phyloP scores from a whole-genome alignment of 2,329 filamentous ascomycete genomes.

The Penicillium brasilianum region DNA sequence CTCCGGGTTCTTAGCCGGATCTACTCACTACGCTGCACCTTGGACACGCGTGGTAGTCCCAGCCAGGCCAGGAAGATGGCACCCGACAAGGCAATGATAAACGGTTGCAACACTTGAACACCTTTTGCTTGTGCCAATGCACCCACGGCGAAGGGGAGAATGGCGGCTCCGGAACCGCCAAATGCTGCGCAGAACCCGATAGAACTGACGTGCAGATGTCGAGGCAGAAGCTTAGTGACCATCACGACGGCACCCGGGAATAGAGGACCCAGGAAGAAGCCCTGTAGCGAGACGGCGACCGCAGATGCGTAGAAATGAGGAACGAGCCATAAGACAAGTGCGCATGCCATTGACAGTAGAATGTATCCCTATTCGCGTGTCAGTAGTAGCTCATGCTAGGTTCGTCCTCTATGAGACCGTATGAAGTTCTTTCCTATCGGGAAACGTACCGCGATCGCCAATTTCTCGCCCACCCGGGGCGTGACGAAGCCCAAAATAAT shows the following conservation, averaged over 20 bases:
- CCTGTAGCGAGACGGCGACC: slow-evolving; percentile 71
- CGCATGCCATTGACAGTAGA: slow-evolving; percentile 63
- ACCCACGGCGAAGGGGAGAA: slow-evolving; percentile 53
- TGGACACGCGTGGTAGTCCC: slow-evolving; percentile 36
- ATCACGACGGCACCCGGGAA: slow-evolving; percentile 77
- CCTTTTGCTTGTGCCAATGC: slow-evolving; percentile 60
- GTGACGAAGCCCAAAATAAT: slow-evolving; percentile 78
- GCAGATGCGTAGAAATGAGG: slow-evolving; percentile 76
- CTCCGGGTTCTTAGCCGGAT: background rate
- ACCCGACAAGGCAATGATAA: slow-evolving; percentile 60
- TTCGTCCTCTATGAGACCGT: background rate
- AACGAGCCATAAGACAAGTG: slow-evolving; percentile 81
- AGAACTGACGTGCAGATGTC: slow-evolving; percentile 74
- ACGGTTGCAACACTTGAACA: slow-evolving; percentile 64
- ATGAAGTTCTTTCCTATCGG: background rate
- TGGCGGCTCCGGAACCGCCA: slow-evolving; percentile 70
- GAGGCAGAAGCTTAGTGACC: slow-evolving; percentile 74
- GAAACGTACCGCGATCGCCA: slow-evolving; percentile 56
- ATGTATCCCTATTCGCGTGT: slow-evolving; percentile 60
- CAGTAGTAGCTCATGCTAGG: slow-evolving; percentile 1
- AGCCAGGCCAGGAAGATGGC: slow-evolving; percentile 59
- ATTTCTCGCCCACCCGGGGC: slow-evolving; percentile 68
- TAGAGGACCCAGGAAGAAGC: slow-evolving; percentile 79
- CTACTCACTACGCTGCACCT: slow-evolving; percentile 23
- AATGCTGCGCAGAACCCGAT: slow-evolving; percentile 82